phyloP scores from a whole-genome alignment of 352 stramenopile genomes.

The Phytophthora uliginosa region DNA sequence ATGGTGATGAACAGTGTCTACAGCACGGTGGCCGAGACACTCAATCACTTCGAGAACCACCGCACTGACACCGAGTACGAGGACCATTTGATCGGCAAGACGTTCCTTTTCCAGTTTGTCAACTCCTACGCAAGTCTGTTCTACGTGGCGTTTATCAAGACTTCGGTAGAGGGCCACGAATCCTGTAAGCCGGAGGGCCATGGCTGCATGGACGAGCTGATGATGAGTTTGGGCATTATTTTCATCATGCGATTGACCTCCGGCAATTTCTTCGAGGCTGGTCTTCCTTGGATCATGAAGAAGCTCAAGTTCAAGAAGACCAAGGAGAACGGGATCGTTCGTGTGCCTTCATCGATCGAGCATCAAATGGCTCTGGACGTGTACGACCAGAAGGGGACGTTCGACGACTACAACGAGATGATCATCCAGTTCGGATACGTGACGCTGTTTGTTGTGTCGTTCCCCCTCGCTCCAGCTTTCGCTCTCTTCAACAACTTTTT shows the following conservation, averaged over 20 bases:
- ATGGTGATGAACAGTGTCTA: slow-evolving; percentile 87
- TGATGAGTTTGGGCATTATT: slow-evolving; percentile 81
- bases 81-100: slow-evolving; percentile 91
- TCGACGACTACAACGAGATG: slow-evolving; percentile 92
- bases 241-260: slow-evolving; percentile 77
- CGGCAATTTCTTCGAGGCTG: slow-evolving; percentile 83
- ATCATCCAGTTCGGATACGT: slow-evolving; percentile 94
- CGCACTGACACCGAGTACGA: slow-evolving; percentile 97
- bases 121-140: slow-evolving; percentile 88
- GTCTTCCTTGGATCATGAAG: slow-evolving; percentile 79
- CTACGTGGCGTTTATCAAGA: slow-evolving; percentile 91
- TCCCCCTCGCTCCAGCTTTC: slow-evolving; percentile 92
- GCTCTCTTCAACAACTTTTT: slow-evolving; percentile 94
- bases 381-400: slow-evolving; percentile 83
- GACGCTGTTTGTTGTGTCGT: slow-evolving; percentile 94
- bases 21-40: slow-evolving; percentile 60
- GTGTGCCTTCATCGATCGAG: slow-evolving; percentile 65
- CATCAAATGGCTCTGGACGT: slow-evolving; percentile 66
- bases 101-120: slow-evolving; percentile 87
- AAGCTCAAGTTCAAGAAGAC: slow-evolving; percentile 45
- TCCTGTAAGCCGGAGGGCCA: slow-evolving; percentile 52
- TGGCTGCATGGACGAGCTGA: slow-evolving; percentile 85
- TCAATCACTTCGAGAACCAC: slow-evolving; percentile 96
- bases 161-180: slow-evolving; percentile 49
- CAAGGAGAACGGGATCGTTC: slow-evolving; percentile 19